phyloP scores from a whole-genome alignment of 257 asterid species.

The Paulownia fortunei region DNA sequence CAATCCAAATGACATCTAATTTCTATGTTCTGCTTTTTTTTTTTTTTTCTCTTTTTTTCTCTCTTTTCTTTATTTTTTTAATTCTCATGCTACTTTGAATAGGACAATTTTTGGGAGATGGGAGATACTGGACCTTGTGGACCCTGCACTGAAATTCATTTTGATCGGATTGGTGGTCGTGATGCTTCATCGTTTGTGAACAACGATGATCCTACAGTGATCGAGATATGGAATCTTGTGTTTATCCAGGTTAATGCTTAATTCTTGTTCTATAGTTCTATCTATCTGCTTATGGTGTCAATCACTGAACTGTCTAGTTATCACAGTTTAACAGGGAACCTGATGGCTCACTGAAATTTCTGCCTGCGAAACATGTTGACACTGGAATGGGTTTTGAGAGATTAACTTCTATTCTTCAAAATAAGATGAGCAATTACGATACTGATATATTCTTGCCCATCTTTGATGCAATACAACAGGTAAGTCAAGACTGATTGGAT shows the following conservation, averaged over 20 bases:
- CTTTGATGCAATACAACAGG: conserved; percentile 87
- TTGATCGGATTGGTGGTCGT: conserved; percentile 93
- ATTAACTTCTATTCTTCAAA: conserved; percentile 93
- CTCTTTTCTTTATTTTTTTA: neutral
- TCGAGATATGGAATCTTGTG: conserved; percentile 99
- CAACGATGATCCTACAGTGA: conserved; percentile 93
- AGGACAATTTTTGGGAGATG: conserved; percentile 99
- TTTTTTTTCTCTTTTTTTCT: neutral
- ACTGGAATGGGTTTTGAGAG: conserved; percentile 99
- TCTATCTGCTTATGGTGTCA: conserved; percentile 5
- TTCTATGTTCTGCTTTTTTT: neutral
- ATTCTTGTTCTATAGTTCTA: conserved; percentile 18
- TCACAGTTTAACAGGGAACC: conserved; percentile 91
- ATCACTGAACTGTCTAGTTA: conserved; percentile 18
- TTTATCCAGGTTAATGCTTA: conserved; percentile 81
- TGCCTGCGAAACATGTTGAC: conserved; percentile 96
- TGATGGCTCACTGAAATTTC: conserved; percentile 85
- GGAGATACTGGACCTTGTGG: conserved; percentile 99
- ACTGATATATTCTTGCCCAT: conserved; percentile 90
- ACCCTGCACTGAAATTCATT: conserved; percentile 97
- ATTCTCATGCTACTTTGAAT: conserved; percentile 25
- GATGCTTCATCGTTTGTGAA: conserved; percentile 88
- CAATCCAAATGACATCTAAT: conserved; percentile 22
- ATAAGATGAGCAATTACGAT: conserved; percentile 96
- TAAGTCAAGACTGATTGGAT: conserved; percentile 28